Percentiles rank a stretch among this genome's conserved stretches.
Conservation (phyloP, 768 basidiomycete genomes). For the Lentinula edodes region DNA sequence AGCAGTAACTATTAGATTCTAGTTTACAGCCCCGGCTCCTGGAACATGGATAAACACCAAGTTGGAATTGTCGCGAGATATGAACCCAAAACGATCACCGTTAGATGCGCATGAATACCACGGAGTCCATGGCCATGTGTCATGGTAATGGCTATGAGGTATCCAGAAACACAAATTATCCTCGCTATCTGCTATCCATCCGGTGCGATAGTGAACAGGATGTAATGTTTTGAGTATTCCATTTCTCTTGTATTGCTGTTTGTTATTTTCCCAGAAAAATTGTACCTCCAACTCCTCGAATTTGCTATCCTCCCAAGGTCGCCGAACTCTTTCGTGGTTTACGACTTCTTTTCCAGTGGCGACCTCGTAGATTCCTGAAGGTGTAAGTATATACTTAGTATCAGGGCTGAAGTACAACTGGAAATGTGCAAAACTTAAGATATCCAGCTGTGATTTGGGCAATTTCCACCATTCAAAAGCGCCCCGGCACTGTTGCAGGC, state of each 20-base stretch:
- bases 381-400: not conserved
- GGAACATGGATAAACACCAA: not conserved
- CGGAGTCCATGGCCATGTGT: not conserved
- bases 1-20: not conserved
- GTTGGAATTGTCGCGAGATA: not conserved
- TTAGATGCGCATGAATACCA: not conserved
- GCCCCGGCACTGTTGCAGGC: not conserved
- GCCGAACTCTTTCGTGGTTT: not conserved
- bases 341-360: not conserved
- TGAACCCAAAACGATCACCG: not conserved
- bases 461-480: not conserved
- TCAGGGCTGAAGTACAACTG: not conserved
- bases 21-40: not conserved
- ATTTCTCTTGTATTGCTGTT: not conserved
- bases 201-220: not conserved
- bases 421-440: not conserved
- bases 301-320: not conserved
- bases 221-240: not conserved
- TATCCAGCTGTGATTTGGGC: not conserved
- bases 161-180: not conserved
- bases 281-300: not conserved
- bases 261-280: not conserved
- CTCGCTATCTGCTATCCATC: not conserved
- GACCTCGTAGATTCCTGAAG: not conserved
- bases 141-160: not conserved